Base-by-base conservation (phyloP, 2,329 filamentous ascomycete genomes). In the Botrytis paeoniae region DNA sequence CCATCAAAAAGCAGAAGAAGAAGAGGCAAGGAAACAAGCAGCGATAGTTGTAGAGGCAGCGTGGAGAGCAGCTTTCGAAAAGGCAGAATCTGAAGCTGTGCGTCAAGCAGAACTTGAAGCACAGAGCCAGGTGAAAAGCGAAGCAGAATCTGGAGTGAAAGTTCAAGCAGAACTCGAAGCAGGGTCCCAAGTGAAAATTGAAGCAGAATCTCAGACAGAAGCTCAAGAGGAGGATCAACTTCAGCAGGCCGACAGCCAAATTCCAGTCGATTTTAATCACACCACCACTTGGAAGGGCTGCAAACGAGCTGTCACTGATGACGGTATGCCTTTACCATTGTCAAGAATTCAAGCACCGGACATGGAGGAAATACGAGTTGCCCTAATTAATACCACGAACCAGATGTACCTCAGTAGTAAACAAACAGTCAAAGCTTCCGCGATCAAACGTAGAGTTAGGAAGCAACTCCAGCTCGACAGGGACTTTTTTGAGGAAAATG, bases 121-220 rank as follows among this genome's bases (percentile, higher is more conserved):
- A 51, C 5, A 7, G 14, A 0, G 5, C 12, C 48, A n/a, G 0
- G 48, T 0, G 3, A n/a, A 54, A 54, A 0, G 2, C 16, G 25
- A 0, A 54, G 25, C n/a, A 29, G n/a, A 57, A 29, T 29, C n/a
- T 29, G n/a, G n/a, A n/a, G n/a, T n/a, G n/a, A n/a, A n/a, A n/a
- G n/a, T n/a, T 51, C 10, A n/a, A 51, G 25, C 25, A 0, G 25
- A 51, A 51, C 22, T 48, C 12, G 45, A 48, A 48, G 45, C 45
- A 51, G 12, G 3, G 14, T 1, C 12, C 12, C 48, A n/a, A 0
- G 48, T 0, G 3, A n/a, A 54, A 54, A 0, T 2, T 29, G 25
- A 0, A 54, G 25, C n/a, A 29, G n/a, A 57, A 29, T 29, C n/a
- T 29, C n/a, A 29, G n/a, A 7, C 10, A 18, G 18, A 39, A 18